These are phyloP conservation scores for Claviceps purpurea DNA, from an alignment of 2,329 filamentous ascomycete genomes.

Conservation along the genomic window DNA sequence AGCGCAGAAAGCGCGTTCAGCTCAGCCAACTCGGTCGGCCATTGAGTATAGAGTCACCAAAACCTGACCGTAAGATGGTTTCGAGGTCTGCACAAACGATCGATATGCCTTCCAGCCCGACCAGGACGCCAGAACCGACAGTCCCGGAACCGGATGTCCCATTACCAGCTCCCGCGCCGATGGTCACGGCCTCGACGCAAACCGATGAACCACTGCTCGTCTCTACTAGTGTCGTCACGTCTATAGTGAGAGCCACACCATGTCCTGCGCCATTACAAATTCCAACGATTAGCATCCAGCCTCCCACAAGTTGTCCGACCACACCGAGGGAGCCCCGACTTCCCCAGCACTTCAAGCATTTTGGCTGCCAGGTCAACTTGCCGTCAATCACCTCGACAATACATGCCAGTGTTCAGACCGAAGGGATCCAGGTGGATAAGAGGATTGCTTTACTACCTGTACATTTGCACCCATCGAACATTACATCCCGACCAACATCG, in stretches of 20 bases:
- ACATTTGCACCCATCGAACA: slow-evolving; percentile 67
- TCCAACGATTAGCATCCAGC: slow-evolving; percentile 83
- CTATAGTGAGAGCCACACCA: slow-evolving; percentile 13
- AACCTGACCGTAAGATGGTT: slow-evolving; percentile 38
- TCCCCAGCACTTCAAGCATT: slow-evolving; percentile 71
- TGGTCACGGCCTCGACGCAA: slow-evolving; percentile 48
- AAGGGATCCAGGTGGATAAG: slow-evolving; percentile 76
- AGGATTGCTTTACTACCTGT: slow-evolving; percentile 60
- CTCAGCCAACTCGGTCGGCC: slow-evolving; percentile 37
- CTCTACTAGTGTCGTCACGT: slow-evolving; percentile 8
- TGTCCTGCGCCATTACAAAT: slow-evolving; percentile 40
- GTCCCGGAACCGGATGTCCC: slow-evolving; percentile 26
- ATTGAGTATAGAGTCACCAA: slow-evolving; percentile 32
- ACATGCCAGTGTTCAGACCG: slow-evolving; percentile 57
- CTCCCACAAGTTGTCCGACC: slow-evolving; percentile 69
- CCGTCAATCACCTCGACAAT: slow-evolving; percentile 11
- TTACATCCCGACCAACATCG: slow-evolving; percentile 48
- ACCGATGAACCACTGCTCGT: slow-evolving; percentile 27
- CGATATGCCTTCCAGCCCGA: slow-evolving; percentile 40
- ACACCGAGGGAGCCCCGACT: slow-evolving; percentile 63
- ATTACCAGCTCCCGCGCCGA: slow-evolving; percentile 21
- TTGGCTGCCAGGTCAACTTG: slow-evolving; percentile 61
- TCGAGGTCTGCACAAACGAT: slow-evolving; percentile 27
- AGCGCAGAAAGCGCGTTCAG: slow-evolving; percentile 55
- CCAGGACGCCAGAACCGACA: slow-evolving; percentile 47